These are phyloP conservation scores for Cadophora malorum DNA, from an alignment of 2,329 filamentous ascomycete species.

Conservation along the genomic window DNA sequence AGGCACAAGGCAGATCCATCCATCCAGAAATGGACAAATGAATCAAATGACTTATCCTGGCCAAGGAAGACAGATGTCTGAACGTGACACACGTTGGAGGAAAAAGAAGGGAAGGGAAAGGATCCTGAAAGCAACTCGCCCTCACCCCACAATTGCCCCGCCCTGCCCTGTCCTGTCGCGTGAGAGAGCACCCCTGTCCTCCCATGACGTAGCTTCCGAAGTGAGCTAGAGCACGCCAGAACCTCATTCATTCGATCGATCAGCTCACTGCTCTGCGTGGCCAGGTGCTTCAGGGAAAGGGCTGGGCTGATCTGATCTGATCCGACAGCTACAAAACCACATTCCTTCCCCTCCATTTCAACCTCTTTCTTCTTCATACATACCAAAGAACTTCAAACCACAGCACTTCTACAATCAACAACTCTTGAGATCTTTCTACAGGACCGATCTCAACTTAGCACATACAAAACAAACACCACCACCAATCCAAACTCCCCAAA, in stretches of 20 bases:
- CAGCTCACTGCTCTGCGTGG: constrained; percentile 10
- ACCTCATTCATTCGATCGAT: constrained; percentile 28
- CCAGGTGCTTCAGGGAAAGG: too few species aligned
- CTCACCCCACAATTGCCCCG: not conserved
- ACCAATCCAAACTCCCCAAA: constrained; percentile 19
- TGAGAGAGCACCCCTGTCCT: constrained; percentile 33
- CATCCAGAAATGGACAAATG: constrained; percentile 16
- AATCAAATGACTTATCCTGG: not conserved
- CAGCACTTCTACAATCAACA: constrained; percentile 12
- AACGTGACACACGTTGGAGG: not conserved
- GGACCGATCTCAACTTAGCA: constrained; percentile 19
- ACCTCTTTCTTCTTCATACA: constrained; percentile 23
- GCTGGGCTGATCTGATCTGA: not conserved
- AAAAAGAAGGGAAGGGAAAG: not conserved
- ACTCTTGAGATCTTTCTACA: constrained; percentile 13
- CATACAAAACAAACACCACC: constrained; percentile 20
- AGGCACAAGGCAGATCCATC: constrained; percentile 4
- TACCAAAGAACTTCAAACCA: constrained; percentile 15
- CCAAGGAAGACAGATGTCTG: constrained; percentile 17
- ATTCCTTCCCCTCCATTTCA: constrained; percentile 25
- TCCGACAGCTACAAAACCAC: constrained; percentile 44
- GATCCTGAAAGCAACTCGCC: not conserved
- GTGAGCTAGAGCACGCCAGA: constrained; percentile 34
- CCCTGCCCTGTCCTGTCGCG: constrained; percentile 23
- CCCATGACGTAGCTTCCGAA: constrained; percentile 34